Conservation (phyloP, 345 rosid species). For the Brassica juncea region DNA sequence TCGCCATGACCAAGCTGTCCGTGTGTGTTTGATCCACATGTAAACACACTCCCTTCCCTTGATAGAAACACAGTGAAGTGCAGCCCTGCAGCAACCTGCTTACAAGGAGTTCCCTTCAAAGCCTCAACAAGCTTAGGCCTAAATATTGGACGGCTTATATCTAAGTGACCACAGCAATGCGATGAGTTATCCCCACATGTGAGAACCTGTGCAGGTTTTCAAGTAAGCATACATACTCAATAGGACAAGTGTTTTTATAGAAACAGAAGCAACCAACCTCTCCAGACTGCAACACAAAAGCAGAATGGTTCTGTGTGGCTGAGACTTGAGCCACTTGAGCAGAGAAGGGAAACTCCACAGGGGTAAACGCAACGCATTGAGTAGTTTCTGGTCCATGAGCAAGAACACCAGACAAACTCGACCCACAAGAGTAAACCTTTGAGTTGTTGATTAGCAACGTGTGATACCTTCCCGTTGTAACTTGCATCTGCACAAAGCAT, state of each 20-base stretch:
- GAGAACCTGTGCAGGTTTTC: conserved; percentile 57
- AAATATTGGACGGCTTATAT: conserved; percentile 75
- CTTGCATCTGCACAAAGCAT: conserved; percentile 73
- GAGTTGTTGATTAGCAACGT: conserved; percentile 86
- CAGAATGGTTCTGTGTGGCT: conserved; percentile 90
- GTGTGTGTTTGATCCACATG: conserved; percentile 78
- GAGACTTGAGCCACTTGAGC: conserved; percentile 78
- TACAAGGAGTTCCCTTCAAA: conserved; percentile 74
- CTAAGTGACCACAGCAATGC: conserved; percentile 79
- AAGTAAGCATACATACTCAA: not conserved
- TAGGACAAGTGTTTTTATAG: not conserved
- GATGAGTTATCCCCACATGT: conserved; percentile 97
- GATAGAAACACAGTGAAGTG: conserved; percentile 85
- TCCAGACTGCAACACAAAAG: conserved; percentile 84
- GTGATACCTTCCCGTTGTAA: conserved; percentile 89
- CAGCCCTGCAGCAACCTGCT: conserved; percentile 89
- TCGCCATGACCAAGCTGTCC: conserved; percentile 98
- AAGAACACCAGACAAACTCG: conserved; percentile 85
- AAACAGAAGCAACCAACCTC: conserved; percentile 58
- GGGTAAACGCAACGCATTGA: conserved; percentile 77
- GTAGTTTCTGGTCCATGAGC: conserved; percentile 96
- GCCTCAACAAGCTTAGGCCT: conserved; percentile 87
- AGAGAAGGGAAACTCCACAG: conserved; percentile 62
- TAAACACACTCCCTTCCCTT: conserved; percentile 67
- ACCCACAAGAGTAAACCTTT: conserved; percentile 88